Evolutionary conservation across 2,329 filamentous ascomycete species (phyloP), one percentile per base, ranked within the genome.

Genomic region (Cordyceps fumosorosea): DNA sequence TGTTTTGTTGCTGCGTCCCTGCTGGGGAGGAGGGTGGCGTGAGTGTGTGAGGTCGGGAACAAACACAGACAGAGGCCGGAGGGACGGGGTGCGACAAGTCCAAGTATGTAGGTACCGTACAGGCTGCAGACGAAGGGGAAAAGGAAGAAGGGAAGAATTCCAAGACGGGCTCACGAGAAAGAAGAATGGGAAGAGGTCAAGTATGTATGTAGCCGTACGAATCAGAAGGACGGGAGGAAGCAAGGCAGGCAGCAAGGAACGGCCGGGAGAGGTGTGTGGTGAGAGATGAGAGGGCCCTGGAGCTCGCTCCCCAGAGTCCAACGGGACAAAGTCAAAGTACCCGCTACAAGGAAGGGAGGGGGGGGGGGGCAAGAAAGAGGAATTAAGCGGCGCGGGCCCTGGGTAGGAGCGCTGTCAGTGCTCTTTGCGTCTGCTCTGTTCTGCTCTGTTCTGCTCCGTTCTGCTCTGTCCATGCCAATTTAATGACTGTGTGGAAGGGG

Each of bases 41-140:
- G 45, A 53, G 40, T 40, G 29, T 44, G 40, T 44, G 40, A 44
- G 44, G 57, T 14, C 40, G 56, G 48, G 37, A 50, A 53, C 57
- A 60, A 52, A 60, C 56, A 52, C 56, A 22, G 47, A 44, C 24
- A 42, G 12, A 26, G 45, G 45, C 22, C 12, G 12, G 22, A 16
- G 2, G 7, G 45, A 26, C 3, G 22, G 47, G 47, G 45, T 50
- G 20, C 45, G 32, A n/a, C 40, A 20, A 51, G 32, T 47, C 20
- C 8, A 32, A 32, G 29, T 32, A 32, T 4, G 5, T 32, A 32
- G 29, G 29, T 32, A 32, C n/a, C n/a, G n/a, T n/a, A n/a, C 42
- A 58, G 56, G 42, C 56, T 58, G 56, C 56, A 58, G 56, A n/a
- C n/a, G 29, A 32, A 32, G 29, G 29, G 29, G 37, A 40, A 58